Conservation (phyloP, 192 early-diverging fungal genomes). For the Backusella parvicylindrica region DNA sequence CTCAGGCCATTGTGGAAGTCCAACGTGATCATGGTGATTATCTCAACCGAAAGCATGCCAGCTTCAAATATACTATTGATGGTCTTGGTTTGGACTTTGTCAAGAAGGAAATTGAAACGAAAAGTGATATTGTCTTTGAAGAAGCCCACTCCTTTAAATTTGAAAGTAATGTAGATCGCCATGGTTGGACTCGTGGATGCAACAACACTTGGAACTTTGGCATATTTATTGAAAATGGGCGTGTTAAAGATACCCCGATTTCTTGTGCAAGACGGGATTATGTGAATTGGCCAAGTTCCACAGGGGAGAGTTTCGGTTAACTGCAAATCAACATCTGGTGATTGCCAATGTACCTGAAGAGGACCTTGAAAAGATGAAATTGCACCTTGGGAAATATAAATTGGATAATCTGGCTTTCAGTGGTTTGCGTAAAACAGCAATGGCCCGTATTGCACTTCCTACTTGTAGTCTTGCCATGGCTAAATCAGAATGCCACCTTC, state of each 20-base stretch:
- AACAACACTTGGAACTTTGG: constrained; percentile 71
- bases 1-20: constrained; percentile 82
- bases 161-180: constrained; percentile 83
- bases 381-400: constrained; percentile 66
- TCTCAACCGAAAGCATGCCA: constrained; percentile 93
- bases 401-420: constrained; percentile 79
- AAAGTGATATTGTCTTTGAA: constrained; percentile 70
- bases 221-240: constrained; percentile 87
- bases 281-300: constrained; percentile 72
- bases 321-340: constrained; percentile 88
- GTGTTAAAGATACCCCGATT: constrained; percentile 77
- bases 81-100: constrained; percentile 91
- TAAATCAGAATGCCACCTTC: constrained; percentile 92
- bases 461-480: constrained; percentile 94
- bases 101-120: constrained; percentile 74
- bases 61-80: constrained; percentile 97
- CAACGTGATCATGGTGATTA: constrained; percentile 94
- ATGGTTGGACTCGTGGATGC: constrained; percentile 76
- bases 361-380: constrained; percentile 63
- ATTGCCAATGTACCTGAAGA: constrained; percentile 67
- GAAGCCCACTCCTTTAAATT: constrained; percentile 74
- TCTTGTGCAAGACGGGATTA: constrained; percentile 67
- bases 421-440: constrained; percentile 77
- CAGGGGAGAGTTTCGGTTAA: constrained; percentile 75
- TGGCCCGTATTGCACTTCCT: constrained; percentile 91